These are phyloP conservation scores for Claviceps purpurea DNA, from an alignment of 2,329 filamentous ascomycete species.

Conservation along the genomic window DNA sequence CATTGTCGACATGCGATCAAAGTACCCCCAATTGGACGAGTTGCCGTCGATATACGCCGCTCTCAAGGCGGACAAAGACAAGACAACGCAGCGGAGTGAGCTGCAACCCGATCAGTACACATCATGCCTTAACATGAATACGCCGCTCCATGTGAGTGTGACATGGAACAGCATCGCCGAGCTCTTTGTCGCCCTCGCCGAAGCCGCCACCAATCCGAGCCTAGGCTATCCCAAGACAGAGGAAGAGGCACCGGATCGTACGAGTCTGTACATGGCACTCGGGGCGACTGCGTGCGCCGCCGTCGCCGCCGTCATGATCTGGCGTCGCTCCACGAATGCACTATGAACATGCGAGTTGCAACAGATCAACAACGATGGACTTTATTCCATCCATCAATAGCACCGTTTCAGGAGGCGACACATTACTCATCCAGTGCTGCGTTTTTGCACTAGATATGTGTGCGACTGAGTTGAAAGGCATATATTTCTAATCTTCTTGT, in stretches of 20 bases:
- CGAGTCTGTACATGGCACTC: slow-evolving; percentile 72
- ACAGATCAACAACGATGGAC: not conserved
- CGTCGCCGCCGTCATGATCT: slow-evolving; percentile 52
- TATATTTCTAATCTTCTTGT: not conserved
- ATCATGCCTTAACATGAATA: slow-evolving; percentile 69
- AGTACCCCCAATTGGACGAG: slow-evolving; percentile 74
- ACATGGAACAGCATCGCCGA: slow-evolving; percentile 91
- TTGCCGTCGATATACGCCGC: slow-evolving; percentile 85
- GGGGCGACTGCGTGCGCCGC: slow-evolving; percentile 56
- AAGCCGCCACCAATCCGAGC: slow-evolving; percentile 81
- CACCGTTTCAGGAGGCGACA: not conserved
- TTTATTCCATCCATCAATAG: not conserved
- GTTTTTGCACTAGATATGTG: not conserved
- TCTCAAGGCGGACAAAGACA: slow-evolving; percentile 88
- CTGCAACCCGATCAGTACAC: slow-evolving; percentile 89
- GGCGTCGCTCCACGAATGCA: slow-evolving; percentile 42
- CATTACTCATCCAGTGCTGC: slow-evolving; percentile 3
- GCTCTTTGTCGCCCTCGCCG: slow-evolving; percentile 81
- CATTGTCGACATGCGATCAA: slow-evolving; percentile 66
- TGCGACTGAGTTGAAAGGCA: not conserved
- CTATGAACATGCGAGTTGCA: slow-evolving; percentile 10
- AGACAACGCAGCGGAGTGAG: slow-evolving; percentile 88
- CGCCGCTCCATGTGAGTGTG: slow-evolving; percentile 86
- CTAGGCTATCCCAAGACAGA: slow-evolving; percentile 81
- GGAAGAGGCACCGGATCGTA: slow-evolving; percentile 71